These are phyloP conservation scores for Raphanus raphanistrum DNA, from an alignment of 345 rosid species.

Conservation along the genomic window DNA sequence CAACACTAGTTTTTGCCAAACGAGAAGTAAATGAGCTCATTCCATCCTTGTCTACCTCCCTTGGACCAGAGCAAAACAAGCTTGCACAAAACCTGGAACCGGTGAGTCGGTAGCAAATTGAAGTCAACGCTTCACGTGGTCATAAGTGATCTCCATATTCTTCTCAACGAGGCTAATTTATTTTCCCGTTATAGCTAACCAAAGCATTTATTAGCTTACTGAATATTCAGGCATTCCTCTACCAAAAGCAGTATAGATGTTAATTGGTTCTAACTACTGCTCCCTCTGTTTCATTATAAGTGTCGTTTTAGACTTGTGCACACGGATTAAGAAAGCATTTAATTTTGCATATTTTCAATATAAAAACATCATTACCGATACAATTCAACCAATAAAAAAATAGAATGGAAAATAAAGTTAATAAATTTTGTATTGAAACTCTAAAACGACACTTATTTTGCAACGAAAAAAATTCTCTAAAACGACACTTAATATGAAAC, in stretches of 20 bases:
- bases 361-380: too few species aligned
- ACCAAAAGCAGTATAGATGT: neutral
- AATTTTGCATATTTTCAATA: too few species aligned
- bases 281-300: too few species aligned
- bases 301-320: too few species aligned
- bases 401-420: too few species aligned
- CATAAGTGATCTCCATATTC: neutral
- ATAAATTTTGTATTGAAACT: too few species aligned
- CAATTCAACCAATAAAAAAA: too few species aligned
- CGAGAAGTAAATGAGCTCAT: conserved; percentile 8
- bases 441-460: too few species aligned
- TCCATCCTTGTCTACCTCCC: neutral
- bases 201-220: neutral
- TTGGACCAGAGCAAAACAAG: neutral
- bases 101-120: neutral
- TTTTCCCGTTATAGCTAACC: neutral
- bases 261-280: neutral
- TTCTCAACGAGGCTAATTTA: conserved; percentile 7
- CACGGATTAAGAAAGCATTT: too few species aligned
- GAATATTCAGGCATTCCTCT: neutral
- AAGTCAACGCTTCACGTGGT: conserved; percentile 38
- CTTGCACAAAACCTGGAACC: conserved; percentile 12
- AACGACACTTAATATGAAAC: too few species aligned
- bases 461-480: too few species aligned
- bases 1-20: neutral